A percentile compares a stretch with the other conserved stretches of the same genome.
Evolutionary conservation across 495 filamentous ascomycete species (phyloP).

Genomic region (Aspergillus homomorphus): DNA sequence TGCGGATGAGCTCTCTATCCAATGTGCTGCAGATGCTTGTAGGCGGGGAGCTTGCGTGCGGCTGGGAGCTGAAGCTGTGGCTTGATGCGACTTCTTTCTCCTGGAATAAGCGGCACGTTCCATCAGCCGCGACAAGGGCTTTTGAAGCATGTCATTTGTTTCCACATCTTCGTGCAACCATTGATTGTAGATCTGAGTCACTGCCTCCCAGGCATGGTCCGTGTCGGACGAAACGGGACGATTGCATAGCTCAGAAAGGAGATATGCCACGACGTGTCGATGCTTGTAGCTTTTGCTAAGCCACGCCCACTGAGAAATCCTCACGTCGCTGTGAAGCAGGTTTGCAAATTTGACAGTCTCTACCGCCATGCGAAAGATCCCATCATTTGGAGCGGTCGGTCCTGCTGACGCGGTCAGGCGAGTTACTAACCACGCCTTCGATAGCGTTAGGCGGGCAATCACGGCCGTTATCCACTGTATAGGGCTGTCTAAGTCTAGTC

Average conservation of each 20-base stretch:
- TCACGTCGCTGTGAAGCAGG: slow-evolving; percentile 57
- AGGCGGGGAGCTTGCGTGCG: neutral
- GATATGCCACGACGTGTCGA: slow-evolving; percentile 69
- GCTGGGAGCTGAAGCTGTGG: neutral
- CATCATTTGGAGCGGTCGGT: slow-evolving; percentile 47
- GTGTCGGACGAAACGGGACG: slow-evolving; percentile 57
- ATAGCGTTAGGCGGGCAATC: slow-evolving; percentile 60
- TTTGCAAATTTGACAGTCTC: slow-evolving; percentile 57
- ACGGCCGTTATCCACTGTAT: slow-evolving; percentile 68
- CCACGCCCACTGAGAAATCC: slow-evolving; percentile 67
- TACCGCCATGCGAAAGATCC: slow-evolving; percentile 63
- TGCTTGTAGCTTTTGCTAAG: slow-evolving; percentile 76
- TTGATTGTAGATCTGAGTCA: slow-evolving; percentile 54
- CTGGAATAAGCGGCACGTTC: slow-evolving; percentile 9
- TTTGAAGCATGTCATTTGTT: slow-evolving; percentile 59
- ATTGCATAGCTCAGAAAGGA: slow-evolving; percentile 64
- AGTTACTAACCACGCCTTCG: slow-evolving; percentile 58
- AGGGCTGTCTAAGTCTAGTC: slow-evolving; percentile 55
- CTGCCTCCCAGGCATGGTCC: slow-evolving; percentile 69
- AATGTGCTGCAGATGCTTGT: neutral
- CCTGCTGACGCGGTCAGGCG: slow-evolving; percentile 46
- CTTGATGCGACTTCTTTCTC: neutral
- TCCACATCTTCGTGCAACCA: slow-evolving; percentile 43
- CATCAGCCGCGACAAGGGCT: slow-evolving; percentile 53
- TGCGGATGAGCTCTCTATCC: neutral